Conservation (phyloP, 1,284 basidiomycete species). For the Erythrobasidium hasegawianum region DNA sequence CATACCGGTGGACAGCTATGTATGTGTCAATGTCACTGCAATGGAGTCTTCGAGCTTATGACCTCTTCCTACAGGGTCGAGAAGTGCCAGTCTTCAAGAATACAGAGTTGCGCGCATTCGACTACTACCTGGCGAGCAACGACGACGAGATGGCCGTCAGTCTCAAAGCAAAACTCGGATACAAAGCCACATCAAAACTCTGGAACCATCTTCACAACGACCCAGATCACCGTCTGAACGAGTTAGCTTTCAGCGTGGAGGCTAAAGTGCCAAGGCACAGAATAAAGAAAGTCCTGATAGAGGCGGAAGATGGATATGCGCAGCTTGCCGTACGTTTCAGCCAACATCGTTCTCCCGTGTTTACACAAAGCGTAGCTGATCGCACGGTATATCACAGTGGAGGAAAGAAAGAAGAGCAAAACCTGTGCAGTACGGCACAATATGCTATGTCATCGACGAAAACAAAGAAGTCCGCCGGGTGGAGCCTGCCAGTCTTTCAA, state of each 20-base stretch:
- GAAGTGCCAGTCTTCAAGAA: not conserved
- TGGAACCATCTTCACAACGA: not conserved
- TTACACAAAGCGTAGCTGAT: no score
- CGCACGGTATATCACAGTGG: not conserved
- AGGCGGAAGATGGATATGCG: not conserved
- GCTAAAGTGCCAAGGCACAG: not conserved
- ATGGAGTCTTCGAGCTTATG: not conserved
- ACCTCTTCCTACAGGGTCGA: not conserved
- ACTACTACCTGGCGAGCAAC: not conserved
- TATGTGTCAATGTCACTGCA: no score
- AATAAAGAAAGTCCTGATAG: not conserved
- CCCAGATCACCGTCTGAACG: not conserved
- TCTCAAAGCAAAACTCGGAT: slow-evolving; percentile 1
- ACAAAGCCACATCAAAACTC: not conserved
- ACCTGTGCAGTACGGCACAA: not conserved
- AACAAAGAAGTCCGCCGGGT: not conserved
- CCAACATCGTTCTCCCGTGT: no score
- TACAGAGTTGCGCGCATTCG: not conserved
- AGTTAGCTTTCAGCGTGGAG: not conserved
- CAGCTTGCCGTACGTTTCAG: not conserved
- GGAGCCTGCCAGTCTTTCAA: not conserved
- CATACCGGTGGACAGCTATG: not conserved
- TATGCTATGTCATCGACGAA: not conserved
- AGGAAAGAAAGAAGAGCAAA: slow-evolving; percentile 1
- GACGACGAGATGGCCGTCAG: not conserved